Base-by-base conservation (phyloP, 2,329 filamentous ascomycete genomes). In the Sporothrix luriei region DNA sequence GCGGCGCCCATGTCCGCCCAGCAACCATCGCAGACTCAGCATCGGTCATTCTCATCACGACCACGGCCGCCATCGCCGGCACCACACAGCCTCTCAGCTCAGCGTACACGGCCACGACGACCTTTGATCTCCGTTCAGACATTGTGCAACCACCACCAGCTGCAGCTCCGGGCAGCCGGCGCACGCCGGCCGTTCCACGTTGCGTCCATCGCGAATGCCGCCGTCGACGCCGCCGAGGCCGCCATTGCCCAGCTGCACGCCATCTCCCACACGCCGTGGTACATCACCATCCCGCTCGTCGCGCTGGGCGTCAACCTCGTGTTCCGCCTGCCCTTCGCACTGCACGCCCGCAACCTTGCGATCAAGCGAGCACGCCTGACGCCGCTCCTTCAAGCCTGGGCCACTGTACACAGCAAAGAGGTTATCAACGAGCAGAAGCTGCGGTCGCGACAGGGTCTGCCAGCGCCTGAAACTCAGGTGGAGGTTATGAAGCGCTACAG, bases 231-330 rank as follows among this genome's bases (percentile, higher is more conserved):
- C 64, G 78, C 83, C 3, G 81, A 84, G 43, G 76, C 82, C 66
- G 74, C 80, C 71, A 79, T 88, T 65, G 75, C 80, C 48, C 77
- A 77, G 59, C 68, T 84, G 11, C 85, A 88, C 74, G 69, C 71
- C 29, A 52, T 74, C 62, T 78, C 79, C 29, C 80, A 81, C 49
- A 75, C 83, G 1, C 84, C 85, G 1, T 88, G 86, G 86, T 86
- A 80, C 73, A 72, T 86, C 43, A 80, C 82, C 38, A 84, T 88
- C 61, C 85, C 86, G 4, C 78, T 84, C n/a, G 77, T 84, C 16
- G 84, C 84, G 7, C 71, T 86, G 2, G 71, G 71, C 49, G 72
- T 75, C 57, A 74, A 72, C 75, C 74, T 81, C 51, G 69, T 80
- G 62, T 74, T 83, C 70, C 80, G 85, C 16, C 75, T 86, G 4